Evolutionary conservation across 179 eudicot genomes (phyloP).

Genomic region (Heliamphora pulchella): DNA sequence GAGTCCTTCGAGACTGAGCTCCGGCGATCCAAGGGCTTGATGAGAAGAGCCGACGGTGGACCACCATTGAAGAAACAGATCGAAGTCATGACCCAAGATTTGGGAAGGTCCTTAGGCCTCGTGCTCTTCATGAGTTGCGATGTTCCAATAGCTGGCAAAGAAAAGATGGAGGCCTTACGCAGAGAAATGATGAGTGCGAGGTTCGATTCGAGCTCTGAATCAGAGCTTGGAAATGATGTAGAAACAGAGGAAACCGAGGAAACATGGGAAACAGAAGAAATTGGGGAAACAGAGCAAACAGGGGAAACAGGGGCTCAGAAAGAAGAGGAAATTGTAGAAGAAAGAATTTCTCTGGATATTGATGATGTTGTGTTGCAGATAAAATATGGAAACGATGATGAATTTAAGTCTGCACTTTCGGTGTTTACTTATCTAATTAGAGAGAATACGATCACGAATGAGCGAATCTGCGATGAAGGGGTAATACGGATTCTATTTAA

Average conservation of each 20-base stretch:
- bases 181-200: conserved; percentile 63
- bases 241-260: conserved; percentile 24
- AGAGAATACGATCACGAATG: conserved; percentile 36
- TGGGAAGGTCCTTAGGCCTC: conserved; percentile 63
- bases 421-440: conserved; percentile 32
- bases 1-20: conserved; percentile 48
- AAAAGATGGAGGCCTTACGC: conserved; percentile 46
- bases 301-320: conserved; percentile 24
- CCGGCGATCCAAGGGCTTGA: conserved; percentile 32
- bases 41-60: conserved; percentile 17
- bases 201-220: conserved; percentile 32
- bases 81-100: conserved; percentile 44
- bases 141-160: conserved; percentile 41
- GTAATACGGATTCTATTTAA: conserved; percentile 49
- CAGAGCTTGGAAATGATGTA: conserved; percentile 28
- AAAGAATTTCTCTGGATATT: conserved; percentile 19
- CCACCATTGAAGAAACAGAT: conserved; percentile 29
- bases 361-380: conserved; percentile 69
- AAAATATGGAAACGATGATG: conserved; percentile 66
- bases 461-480: conserved; percentile 62
- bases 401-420: conserved; percentile 44
- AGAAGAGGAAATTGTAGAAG: conserved; percentile 20
- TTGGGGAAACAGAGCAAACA: conserved; percentile 15
- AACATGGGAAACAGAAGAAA: conserved; percentile 21
- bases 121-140: conserved; percentile 58